Evolutionary conservation across 2,329 filamentous ascomycete species (phyloP).

Genomic region (Sphaceloma murrayae): DNA sequence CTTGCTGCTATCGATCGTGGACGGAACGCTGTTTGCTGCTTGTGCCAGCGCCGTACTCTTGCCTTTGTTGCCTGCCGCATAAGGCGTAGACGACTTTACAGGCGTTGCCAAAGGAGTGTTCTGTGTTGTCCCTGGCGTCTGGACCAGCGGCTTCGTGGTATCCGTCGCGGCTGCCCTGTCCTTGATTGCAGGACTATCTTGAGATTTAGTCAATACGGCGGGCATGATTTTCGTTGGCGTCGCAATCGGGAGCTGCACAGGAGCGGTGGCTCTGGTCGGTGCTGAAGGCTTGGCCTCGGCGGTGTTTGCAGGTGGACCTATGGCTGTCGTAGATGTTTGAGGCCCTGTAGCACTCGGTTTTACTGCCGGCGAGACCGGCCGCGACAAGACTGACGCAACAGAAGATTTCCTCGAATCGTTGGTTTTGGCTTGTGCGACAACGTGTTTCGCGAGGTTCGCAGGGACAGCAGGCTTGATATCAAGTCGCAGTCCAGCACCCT

Average conservation of each 20-base stretch:
- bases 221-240: slow-evolving; percentile 6
- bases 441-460: not conserved
- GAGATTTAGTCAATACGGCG: no score
- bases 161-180: no score
- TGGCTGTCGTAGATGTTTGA: slow-evolving; percentile 7
- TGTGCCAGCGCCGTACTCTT: not conserved
- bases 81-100: not conserved
- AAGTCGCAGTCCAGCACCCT: not conserved
- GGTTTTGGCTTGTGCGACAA: no score
- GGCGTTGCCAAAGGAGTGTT: not conserved
- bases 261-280: slow-evolving; percentile 18
- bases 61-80: not conserved
- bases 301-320: slow-evolving; percentile 2
- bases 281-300: slow-evolving; percentile 13
- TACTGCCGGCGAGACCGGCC: not conserved
- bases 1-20: not conserved
- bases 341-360: slow-evolving; percentile 11
- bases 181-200: no score
- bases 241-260: slow-evolving; percentile 12
- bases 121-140: not conserved
- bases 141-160: no score
- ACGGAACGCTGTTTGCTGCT: not conserved
- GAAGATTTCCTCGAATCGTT: slow-evolving; percentile 1
- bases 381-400: not conserved
- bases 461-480: slow-evolving; percentile 2